phyloP scores from a whole-genome alignment of 495 filamentous ascomycete genomes.

The Bryoglossum gracile region DNA sequence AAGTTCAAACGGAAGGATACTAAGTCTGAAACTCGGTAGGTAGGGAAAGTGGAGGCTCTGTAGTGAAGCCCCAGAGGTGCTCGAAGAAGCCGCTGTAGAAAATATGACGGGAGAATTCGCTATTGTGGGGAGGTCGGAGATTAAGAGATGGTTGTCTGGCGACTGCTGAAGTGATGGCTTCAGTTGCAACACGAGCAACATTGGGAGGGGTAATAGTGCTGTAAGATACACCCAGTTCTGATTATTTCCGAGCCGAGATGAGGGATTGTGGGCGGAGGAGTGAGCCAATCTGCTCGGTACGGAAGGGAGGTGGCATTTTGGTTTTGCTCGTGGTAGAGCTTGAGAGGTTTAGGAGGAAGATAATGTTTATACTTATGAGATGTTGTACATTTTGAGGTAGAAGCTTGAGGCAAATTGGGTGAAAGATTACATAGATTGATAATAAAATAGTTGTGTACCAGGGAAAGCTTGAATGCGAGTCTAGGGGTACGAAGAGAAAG shows the following conservation, averaged over 20 bases:
- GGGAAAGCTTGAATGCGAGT: no score
- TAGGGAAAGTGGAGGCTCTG: neutral
- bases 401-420: no score
- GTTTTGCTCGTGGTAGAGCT: neutral
- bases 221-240: constrained; percentile 23
- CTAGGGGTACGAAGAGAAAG: no score
- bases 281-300: constrained; percentile 27
- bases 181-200: constrained; percentile 7
- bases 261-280: constrained; percentile 22
- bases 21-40: constrained; percentile 19
- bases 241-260: constrained; percentile 18
- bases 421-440: no score
- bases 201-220: constrained; percentile 3
- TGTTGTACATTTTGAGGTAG: no score
- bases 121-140: constrained; percentile 20
- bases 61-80: constrained; percentile 4
- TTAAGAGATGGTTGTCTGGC: constrained; percentile 18
- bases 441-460: no score
- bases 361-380: no score
- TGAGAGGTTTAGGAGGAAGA: no score
- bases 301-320: constrained; percentile 29
- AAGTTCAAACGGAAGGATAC: constrained; percentile 10
- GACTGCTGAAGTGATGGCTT: constrained; percentile 17
- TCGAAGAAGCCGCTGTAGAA: constrained; percentile 25
- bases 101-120: constrained; percentile 24